These are phyloP conservation scores for Pichia membranifaciens DNA, from an alignment of 805 yeast species.

Conservation along the genomic window DNA sequence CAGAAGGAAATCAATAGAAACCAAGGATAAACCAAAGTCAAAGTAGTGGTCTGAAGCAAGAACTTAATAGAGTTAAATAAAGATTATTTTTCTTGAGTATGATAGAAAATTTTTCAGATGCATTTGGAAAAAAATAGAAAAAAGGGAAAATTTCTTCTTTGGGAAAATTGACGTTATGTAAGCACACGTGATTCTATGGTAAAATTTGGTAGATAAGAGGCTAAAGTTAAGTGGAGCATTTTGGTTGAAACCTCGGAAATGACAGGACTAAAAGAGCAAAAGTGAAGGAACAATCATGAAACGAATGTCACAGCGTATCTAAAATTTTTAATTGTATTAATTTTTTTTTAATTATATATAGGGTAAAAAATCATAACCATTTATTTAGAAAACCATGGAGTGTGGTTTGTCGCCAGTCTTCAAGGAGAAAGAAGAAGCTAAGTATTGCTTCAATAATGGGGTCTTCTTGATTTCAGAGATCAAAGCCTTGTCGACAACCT, in stretches of 20 bases:
- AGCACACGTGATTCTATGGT: too few relatives aligned
- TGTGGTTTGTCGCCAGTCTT: slow-evolving; percentile 99
- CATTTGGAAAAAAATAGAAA: neutral
- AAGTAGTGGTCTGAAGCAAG: too few relatives aligned
- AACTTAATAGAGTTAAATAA: too few relatives aligned
- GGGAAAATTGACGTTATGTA: too few relatives aligned
- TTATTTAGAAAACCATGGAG: slow-evolving; percentile 84
- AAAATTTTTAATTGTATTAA: slow-evolving; percentile 11
- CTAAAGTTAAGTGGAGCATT: too few relatives aligned
- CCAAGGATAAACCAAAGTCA: too few relatives aligned
- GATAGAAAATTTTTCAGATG: slow-evolving; percentile 1
- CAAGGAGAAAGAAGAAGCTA: slow-evolving; percentile 91
- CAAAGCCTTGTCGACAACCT: slow-evolving; percentile 87
- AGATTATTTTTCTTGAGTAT: neutral
- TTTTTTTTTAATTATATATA: slow-evolving; percentile 12
- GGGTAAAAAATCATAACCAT: slow-evolving; percentile 10
- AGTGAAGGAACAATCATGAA: neutral
- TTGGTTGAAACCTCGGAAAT: too few relatives aligned
- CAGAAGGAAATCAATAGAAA: too few relatives aligned
- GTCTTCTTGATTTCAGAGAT: slow-evolving; percentile 94
- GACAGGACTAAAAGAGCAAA: too few relatives aligned
- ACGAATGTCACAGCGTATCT: slow-evolving; percentile 1
- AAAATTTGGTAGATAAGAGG: neutral
- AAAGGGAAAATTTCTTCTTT: neutral
- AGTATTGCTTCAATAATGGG: slow-evolving; percentile 94